These are phyloP conservation scores for Fusarium sp. DNA, from an alignment of 2,329 filamentous ascomycete species.

Conservation along the genomic window DNA sequence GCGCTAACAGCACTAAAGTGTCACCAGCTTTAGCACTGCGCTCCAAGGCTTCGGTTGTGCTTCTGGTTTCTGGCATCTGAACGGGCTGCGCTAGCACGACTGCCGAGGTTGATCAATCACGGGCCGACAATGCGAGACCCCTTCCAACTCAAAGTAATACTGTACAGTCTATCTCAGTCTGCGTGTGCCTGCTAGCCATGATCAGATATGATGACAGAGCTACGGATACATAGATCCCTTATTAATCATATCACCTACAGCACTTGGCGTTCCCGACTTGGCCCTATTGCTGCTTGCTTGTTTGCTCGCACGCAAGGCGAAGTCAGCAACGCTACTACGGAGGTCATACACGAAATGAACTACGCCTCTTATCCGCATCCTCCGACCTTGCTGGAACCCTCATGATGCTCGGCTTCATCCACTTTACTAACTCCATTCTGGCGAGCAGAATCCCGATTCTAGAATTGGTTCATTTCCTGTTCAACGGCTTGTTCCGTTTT, in stretches of 20 bases:
- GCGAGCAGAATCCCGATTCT: constrained; percentile 22
- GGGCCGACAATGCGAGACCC: constrained; percentile 19
- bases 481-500: constrained; percentile 24
- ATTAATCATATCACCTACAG: background rate
- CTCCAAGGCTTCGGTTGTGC: constrained; percentile 22
- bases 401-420: constrained; percentile 21
- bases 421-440: constrained; percentile 22
- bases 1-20: constrained; percentile 1
- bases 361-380: constrained; percentile 24
- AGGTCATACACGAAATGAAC: background rate
- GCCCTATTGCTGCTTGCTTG: background rate
- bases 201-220: background rate
- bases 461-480: constrained; percentile 26
- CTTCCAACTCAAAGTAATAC: constrained; percentile 8
- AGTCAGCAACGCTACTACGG: background rate
- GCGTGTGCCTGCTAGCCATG: background rate
- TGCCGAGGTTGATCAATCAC: constrained; percentile 25
- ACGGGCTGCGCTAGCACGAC: constrained; percentile 17
- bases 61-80: constrained; percentile 33
- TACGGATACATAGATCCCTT: background rate
- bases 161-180: background rate
- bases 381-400: constrained; percentile 10
- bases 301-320: background rate
- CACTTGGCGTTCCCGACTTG: background rate
- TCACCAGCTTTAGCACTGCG: constrained; percentile 10